Conservation (phyloP, 768 basidiomycete species). For the Fomitopsis serialis region DNA sequence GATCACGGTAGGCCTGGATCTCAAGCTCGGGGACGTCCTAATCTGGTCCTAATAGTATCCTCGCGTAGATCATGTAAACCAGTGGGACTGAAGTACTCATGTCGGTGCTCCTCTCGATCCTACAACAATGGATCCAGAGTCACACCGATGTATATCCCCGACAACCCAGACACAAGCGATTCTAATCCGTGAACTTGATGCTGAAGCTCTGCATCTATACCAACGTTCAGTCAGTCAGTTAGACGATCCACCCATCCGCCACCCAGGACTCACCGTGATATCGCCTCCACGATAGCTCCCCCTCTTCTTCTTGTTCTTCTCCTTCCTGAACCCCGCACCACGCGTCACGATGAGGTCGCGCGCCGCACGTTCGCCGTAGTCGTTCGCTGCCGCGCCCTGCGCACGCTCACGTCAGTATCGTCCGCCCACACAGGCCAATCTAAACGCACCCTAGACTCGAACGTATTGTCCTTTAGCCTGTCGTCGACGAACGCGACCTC, state of each 20-base stretch:
- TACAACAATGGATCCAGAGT: no score
- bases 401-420: not conserved
- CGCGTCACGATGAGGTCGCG: conserved; percentile 89
- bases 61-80: no score
- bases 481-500: conserved; percentile 44
- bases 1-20: no score
- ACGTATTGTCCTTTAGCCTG: conserved; percentile 66
- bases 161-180: no score
- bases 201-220: conserved; percentile 75
- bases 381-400: conserved; percentile 60
- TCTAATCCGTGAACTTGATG: conserved; percentile 59
- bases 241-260: conserved; percentile 39
- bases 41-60: no score
- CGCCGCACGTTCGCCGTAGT: conserved; percentile 86
- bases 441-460: conserved; percentile 64
- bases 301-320: conserved; percentile 99
- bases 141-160: no score
- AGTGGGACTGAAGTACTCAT: no score
- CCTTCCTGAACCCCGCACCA: conserved; percentile 93
- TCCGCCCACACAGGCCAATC: not conserved
- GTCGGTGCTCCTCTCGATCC: no score
- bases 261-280: conserved; percentile 65
- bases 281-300: conserved; percentile 93
- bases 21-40: no score
- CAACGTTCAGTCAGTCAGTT: not conserved